Percentiles rank a stretch among this genome's conserved stretches.
These are phyloP conservation scores for Nematocida sp. DNA, from an alignment of 371 early-diverging fungal species.

Conservation along the genomic window DNA sequence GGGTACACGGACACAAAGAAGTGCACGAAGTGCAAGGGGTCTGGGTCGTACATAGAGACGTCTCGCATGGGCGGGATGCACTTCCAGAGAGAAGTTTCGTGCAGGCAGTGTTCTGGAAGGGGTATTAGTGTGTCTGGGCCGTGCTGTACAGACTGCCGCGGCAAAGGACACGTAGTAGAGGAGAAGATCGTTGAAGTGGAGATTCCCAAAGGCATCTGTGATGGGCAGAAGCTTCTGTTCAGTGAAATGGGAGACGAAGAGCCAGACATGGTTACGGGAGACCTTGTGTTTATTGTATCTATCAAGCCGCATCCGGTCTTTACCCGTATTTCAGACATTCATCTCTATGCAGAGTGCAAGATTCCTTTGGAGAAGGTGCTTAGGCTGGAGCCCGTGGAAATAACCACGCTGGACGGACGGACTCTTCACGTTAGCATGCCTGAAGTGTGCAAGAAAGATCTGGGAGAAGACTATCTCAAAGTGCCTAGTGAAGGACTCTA, in stretches of 20 bases:
- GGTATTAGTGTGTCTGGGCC: conserved; percentile 52
- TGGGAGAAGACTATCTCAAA: conserved; percentile 29
- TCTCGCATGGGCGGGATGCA: conserved; percentile 49
- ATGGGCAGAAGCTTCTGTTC: conserved; percentile 45
- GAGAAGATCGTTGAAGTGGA: conserved; percentile 50
- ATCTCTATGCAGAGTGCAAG: conserved; percentile 16
- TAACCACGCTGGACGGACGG: conserved; percentile 1
- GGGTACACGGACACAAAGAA: conserved; percentile 53
- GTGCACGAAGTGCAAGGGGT: conserved; percentile 60
- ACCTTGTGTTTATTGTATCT: conserved; percentile 55
- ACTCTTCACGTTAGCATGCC: conserved; percentile 1
- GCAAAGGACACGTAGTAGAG: conserved; percentile 44
- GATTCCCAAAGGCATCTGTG: conserved; percentile 53
- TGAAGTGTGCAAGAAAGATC: background rate
- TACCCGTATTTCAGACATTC: conserved; percentile 16
- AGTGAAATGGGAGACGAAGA: conserved; percentile 58
- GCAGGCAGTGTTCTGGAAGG: conserved; percentile 54
- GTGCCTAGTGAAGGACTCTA: conserved; percentile 11
- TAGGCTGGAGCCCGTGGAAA: background rate
- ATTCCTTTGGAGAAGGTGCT: conserved; percentile 19
- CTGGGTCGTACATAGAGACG: conserved; percentile 46
- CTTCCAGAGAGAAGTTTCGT: conserved; percentile 48
- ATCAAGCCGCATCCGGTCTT: conserved; percentile 50
- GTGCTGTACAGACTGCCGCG: conserved; percentile 57
- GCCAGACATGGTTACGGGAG: conserved; percentile 48